These are phyloP conservation scores for Teunomyces barrocoloradensis DNA, from an alignment of 805 yeast species.

Conservation along the genomic window DNA sequence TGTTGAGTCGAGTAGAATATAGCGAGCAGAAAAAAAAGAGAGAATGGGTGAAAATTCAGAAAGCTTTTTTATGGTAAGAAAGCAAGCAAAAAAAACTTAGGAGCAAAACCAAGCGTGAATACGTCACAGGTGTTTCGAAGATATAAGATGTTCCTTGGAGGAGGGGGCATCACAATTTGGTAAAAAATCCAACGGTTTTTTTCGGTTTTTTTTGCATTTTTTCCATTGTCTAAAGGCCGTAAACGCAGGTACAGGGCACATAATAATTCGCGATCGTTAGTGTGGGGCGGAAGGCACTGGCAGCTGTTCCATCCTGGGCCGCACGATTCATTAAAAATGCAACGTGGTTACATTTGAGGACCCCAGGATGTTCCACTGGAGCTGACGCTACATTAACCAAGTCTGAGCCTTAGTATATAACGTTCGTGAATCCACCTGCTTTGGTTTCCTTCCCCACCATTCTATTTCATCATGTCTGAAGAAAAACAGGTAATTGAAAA, in stretches of 20 bases:
- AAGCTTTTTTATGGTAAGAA: too few species aligned
- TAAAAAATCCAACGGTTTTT: too few species aligned
- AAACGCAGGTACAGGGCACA: not conserved
- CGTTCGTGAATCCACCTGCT: not conserved
- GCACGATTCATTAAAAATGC: not conserved
- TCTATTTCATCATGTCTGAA: conserved; percentile 6
- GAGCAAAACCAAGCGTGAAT: too few species aligned
- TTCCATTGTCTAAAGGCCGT: not conserved
- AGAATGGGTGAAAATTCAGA: too few species aligned
- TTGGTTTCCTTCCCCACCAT: not conserved
- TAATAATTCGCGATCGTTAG: not conserved
- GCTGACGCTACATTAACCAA: not conserved
- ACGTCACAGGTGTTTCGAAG: too few species aligned
- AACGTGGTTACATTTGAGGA: not conserved
- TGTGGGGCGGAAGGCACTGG: not conserved
- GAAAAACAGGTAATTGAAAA: conserved; percentile 5
- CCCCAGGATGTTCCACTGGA: conserved; percentile 2
- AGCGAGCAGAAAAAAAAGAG: too few species aligned
- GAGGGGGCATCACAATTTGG: too few species aligned
- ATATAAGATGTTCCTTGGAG: too few species aligned
- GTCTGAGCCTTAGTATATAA: not conserved
- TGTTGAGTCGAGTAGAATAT: too few species aligned
- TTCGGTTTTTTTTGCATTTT: not conserved
- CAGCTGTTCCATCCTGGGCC: not conserved
- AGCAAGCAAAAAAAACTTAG: too few species aligned